phyloP scores from a whole-genome alignment of 2,329 filamentous ascomycete species.

The Clarireedia homoeocarpa region DNA sequence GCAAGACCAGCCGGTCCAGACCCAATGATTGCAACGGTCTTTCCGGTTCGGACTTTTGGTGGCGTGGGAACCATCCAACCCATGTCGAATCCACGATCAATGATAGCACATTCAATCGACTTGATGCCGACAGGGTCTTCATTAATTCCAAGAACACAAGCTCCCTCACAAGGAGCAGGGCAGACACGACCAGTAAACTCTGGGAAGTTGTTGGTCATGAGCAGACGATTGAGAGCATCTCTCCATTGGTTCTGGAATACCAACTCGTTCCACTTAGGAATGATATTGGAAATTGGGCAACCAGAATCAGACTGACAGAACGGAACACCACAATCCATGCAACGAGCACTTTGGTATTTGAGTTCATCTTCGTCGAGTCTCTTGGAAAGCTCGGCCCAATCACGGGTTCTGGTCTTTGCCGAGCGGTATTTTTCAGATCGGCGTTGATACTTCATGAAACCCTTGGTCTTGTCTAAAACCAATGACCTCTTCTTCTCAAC shows the following conservation, averaged over 20 bases:
- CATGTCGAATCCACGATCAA: conserved; percentile 95
- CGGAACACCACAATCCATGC: conserved; percentile 98
- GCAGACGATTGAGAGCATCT: conserved; percentile 80
- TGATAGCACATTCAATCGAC: conserved; percentile 96
- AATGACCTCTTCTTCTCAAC: conserved; percentile 85
- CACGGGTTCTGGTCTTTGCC: conserved; percentile 74
- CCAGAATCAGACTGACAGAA: conserved; percentile 97
- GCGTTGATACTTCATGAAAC: conserved; percentile 96
- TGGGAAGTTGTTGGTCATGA: conserved; percentile 98
- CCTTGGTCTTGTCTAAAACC: conserved; percentile 93
- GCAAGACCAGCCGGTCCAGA: conserved; percentile 90
- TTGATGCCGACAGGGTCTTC: conserved; percentile 97
- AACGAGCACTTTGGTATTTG: conserved; percentile 92
- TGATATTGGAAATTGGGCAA: conserved; percentile 95
- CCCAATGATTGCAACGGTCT: conserved; percentile 81
- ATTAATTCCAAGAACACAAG: conserved; percentile 92
- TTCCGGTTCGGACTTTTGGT: conserved; percentile 74
- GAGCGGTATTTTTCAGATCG: conserved; percentile 89
- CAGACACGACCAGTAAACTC: conserved; percentile 97
- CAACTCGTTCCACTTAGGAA: conserved; percentile 92
- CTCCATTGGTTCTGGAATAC: conserved; percentile 74
- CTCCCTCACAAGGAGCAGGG: conserved; percentile 91
- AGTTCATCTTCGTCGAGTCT: conserved; percentile 89
- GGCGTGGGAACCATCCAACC: conserved; percentile 90
- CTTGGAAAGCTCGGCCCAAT: conserved; percentile 86